phyloP scores from a whole-genome alignment of 1,139 yeast genomes.

The Kluyveromyces sp. region DNA sequence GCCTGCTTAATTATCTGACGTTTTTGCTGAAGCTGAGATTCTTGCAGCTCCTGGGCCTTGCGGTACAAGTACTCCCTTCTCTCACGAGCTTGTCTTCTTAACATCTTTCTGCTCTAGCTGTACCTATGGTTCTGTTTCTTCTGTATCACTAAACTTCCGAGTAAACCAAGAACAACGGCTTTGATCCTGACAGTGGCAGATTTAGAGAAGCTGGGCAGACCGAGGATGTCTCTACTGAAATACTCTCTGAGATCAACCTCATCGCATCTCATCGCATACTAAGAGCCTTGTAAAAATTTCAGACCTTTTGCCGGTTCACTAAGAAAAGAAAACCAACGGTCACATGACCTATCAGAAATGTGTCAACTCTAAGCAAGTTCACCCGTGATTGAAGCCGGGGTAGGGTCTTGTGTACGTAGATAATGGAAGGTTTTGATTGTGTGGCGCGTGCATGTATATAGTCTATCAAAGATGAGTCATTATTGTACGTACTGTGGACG shows the following conservation, averaged over 20 bases:
- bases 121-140: not conserved
- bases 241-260: too few species aligned
- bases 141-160: not conserved
- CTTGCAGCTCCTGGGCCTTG: slow-evolving; percentile 85
- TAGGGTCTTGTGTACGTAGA: too few species aligned
- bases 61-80: slow-evolving; percentile 87
- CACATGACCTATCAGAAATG: too few species aligned
- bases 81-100: slow-evolving; percentile 91
- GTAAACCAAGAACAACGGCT: too few species aligned
- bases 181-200: too few species aligned
- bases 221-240: too few species aligned
- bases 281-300: slow-evolving; percentile 2
- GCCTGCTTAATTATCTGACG: slow-evolving; percentile 84
- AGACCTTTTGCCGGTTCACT: not conserved
- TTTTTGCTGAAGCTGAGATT: slow-evolving; percentile 76
- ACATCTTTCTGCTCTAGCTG: slow-evolving; percentile 36
- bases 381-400: too few species aligned
- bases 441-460: slow-evolving; percentile 1
- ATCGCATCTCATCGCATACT: too few species aligned
- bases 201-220: too few species aligned
- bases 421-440: not conserved
- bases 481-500: not conserved
- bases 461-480: slow-evolving; percentile 3
- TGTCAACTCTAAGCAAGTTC: too few species aligned
- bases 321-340: not conserved